These are phyloP conservation scores for Penicillium oxalicum DNA, from an alignment of 2,329 filamentous ascomycete species.

Conservation along the genomic window DNA sequence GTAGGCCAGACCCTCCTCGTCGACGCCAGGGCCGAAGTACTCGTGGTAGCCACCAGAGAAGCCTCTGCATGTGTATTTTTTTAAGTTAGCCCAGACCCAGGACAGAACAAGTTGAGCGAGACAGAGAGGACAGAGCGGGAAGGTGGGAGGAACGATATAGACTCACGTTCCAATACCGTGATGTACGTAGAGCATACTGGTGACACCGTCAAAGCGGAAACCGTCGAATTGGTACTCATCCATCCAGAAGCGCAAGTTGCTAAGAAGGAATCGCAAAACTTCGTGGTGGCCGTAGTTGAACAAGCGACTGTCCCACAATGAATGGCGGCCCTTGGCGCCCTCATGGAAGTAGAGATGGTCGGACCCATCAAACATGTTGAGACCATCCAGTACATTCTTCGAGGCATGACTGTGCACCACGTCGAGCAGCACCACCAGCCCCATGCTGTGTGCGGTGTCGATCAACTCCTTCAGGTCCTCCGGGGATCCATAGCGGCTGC, in stretches of 20 bases:
- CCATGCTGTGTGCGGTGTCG: conserved; percentile 87
- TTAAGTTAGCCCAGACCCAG: not conserved
- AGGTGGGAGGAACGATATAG: not conserved
- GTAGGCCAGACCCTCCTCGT: conserved; percentile 91
- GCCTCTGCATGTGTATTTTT: conserved; percentile 50
- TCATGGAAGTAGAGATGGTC: conserved; percentile 95
- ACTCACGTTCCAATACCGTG: conserved; percentile 94
- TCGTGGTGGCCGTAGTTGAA: conserved; percentile 98
- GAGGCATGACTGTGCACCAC: conserved; percentile 97
- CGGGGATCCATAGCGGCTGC: conserved; percentile 86
- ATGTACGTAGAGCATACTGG: conserved; percentile 94
- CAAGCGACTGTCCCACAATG: conserved; percentile 90
- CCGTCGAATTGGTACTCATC: conserved; percentile 95
- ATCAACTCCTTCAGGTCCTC: conserved; percentile 96
- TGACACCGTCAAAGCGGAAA: conserved; percentile 96
- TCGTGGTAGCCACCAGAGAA: conserved; percentile 98
- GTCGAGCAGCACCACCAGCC: conserved; percentile 84
- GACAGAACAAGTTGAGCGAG: too few relatives aligned
- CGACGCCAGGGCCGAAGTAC: conserved; percentile 84
- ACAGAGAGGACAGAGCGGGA: not conserved
- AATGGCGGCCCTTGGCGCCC: conserved; percentile 76
- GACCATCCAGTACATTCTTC: conserved; percentile 90
- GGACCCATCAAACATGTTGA: conserved; percentile 93
- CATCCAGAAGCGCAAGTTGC: conserved; percentile 98
- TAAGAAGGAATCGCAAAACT: conserved; percentile 89